Base-by-base conservation (phyloP, 148 eudicot genomes). In the Rhododendron vialii region DNA sequence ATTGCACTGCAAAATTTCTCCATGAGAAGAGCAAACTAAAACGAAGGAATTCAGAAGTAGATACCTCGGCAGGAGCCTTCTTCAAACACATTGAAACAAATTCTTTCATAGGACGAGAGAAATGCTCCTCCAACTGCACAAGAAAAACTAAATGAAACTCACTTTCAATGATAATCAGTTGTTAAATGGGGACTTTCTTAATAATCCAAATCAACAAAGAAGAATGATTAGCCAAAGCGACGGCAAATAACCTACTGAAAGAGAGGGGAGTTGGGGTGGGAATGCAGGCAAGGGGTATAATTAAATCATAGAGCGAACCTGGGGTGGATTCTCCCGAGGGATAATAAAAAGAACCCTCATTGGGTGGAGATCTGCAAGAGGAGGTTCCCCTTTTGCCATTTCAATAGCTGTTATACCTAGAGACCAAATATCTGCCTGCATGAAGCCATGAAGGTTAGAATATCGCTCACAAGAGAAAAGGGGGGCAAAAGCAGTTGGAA, bases 401-500 rank as follows among this genome's bases (percentile, higher is more conserved):
- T 96, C 99, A 90, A 96, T 96, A 28, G 98, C 94, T 86, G 99
- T 96, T 80, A 96, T 95, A 63, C 99, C 99, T 76, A 95, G 90
- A 73, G 99, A 96, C 99, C 99, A 96, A 83, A 96, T 96, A 92
- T 96, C 99, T 61, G 98, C 99, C 99, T 96, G 94, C 86, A 89
- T 75, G 78, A 87, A 87, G 65, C 69, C 85, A 89, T 71, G 24
- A 35, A 81, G 74, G 14, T 74, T 41, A 75, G 77, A 78, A 87
- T 84, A 84, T 71, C 59, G 51, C 43, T 85, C 50, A 51, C 33
- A 47, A 55, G 22, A 14, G 59, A 74, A 51, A 67, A 36, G 7
- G 33, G 61, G 51, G 48, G 2, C n/a, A 20, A 11, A 11, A 14
- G 78, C 78, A 73, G 35, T 1, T 73, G 28, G 51, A 51, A 47